Conservation (phyloP, 768 basidiomycete genomes). For the Ephemerocybe angulata region DNA sequence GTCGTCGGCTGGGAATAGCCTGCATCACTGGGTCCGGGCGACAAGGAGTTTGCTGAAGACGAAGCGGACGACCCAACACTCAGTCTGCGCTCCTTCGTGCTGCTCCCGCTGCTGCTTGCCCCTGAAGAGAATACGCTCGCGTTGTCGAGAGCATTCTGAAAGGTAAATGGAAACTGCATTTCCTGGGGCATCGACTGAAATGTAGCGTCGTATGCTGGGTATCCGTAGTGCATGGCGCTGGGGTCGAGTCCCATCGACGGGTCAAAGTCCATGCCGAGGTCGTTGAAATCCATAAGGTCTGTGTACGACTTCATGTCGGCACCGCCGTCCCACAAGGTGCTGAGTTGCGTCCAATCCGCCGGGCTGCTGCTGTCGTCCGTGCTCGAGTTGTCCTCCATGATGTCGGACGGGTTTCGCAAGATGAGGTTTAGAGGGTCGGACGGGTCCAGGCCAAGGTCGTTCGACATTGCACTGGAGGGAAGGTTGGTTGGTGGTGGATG, state of each 20-base stretch:
- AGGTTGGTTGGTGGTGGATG: not conserved
- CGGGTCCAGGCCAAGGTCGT: slow-evolving; percentile 49
- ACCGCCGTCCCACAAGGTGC: slow-evolving; percentile 41
- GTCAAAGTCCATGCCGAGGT: slow-evolving; percentile 59
- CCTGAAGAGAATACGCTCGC: slow-evolving; percentile 18
- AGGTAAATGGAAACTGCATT: slow-evolving; percentile 38
- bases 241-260: slow-evolving; percentile 63
- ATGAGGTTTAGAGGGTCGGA: slow-evolving; percentile 59
- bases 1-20: slow-evolving; percentile 12
- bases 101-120: slow-evolving; percentile 21
- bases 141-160: slow-evolving; percentile 26
- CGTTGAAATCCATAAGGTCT: slow-evolving; percentile 41
- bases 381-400: slow-evolving; percentile 32
- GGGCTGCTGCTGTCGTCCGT: slow-evolving; percentile 21
- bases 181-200: slow-evolving; percentile 21
- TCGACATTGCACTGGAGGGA: slow-evolving; percentile 20
- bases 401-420: slow-evolving; percentile 37
- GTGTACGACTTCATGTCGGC: slow-evolving; percentile 35
- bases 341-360: slow-evolving; percentile 54
- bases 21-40: slow-evolving; percentile 37
- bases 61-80: slow-evolving; percentile 55
- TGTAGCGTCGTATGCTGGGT: slow-evolving; percentile 18
- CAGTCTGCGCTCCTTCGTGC: slow-evolving; percentile 37
- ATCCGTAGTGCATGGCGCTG: slow-evolving; percentile 51
- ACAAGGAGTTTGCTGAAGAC: slow-evolving; percentile 52